Evolutionary conservation across 768 basidiomycete genomes (phyloP), one percentile per base, ranked within the genome.

Genomic region (Mycena sanguinolenta): DNA sequence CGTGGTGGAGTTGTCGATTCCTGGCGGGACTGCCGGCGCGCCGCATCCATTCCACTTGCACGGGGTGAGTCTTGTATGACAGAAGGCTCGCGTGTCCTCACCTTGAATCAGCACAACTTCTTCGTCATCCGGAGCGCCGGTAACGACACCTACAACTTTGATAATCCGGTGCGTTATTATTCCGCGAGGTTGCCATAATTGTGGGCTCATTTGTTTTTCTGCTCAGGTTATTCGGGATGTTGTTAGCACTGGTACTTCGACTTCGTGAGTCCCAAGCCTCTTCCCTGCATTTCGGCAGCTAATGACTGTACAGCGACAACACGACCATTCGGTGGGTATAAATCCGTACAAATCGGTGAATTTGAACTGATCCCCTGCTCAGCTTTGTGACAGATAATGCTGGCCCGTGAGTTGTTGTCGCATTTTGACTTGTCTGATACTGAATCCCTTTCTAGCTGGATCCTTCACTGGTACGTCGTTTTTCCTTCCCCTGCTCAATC

Each of bases 331-430:
- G 88, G 6, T 90, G 8, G 25, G 27, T 44, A 3, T 50, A 19
- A n/a, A n/a, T n/a, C 7, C 12, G 12, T 19, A 46, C 23, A 50
- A 19, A 12, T 19, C 13, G 7, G n/a, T n/a, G n/a, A n/a, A n/a
- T n/a, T 28, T 23, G 12, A 27, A 19, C 27, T 30, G 17, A 28
- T 42, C 28, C 42, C n/a, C 21, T 27, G 4, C 42, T 30, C 21
- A 59, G 58, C n/a, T 59, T 88, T 77, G 69, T 79, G 23, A 88
- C 89, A 3, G 84, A 91, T 74, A 91, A 66, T 10, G 55, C 65
- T 30, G 65, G 65, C 34, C 65, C 65, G 64, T 65, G 17, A 19
- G 64, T 58, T 19, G 3, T 16, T 34, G 13, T 21, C 25, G 0
- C 12, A 12, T 16, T 16, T 12, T 9, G 3, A 21, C 2, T 21